phyloP scores from a whole-genome alignment of 495 filamentous ascomycete species.

The Pyrenopolyporus hunteri region DNA sequence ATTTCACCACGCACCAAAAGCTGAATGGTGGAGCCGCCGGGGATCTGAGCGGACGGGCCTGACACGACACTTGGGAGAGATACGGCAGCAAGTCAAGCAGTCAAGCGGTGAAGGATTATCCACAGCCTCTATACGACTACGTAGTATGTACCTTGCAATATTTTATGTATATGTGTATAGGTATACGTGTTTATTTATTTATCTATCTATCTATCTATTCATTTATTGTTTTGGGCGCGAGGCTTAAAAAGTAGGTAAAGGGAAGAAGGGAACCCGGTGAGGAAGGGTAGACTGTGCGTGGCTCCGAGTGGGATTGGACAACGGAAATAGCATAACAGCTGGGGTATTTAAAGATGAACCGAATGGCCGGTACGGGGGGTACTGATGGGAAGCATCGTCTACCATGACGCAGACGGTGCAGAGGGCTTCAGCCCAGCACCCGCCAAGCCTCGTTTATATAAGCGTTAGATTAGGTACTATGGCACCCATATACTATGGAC shows the following conservation, averaged over 20 bases:
- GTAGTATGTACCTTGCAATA: too few relatives aligned
- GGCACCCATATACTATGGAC: too few relatives aligned
- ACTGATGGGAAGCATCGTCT: conserved; percentile 23
- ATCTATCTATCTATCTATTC: too few relatives aligned
- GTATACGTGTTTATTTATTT: too few relatives aligned
- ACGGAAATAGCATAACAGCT: conserved; percentile 38
- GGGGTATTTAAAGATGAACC: conserved; percentile 40
- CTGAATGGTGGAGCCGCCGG: conserved; percentile 41
- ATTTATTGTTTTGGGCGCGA: conserved; percentile 6
- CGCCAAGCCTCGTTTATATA: conserved; percentile 29
- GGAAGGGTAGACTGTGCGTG: conserved; percentile 16
- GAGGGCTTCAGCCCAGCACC: conserved; percentile 30
- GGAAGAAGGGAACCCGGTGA: conserved; percentile 26
- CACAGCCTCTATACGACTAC: conserved; percentile 33
- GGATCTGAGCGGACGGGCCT: conserved; percentile 41
- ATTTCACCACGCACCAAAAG: conserved; percentile 42
- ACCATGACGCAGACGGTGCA: conserved; percentile 44
- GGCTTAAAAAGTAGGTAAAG: conserved; percentile 20
- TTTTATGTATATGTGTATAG: too few relatives aligned
- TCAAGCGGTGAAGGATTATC: conserved; percentile 46
- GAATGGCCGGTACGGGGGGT: conserved; percentile 37
- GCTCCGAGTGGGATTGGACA: conserved; percentile 31
- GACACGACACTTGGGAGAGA: conserved; percentile 30
- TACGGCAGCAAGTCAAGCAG: conserved; percentile 24
- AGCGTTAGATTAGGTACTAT: background rate